These are phyloP conservation scores for Rubroboletus pulcherrimus DNA, from an alignment of 768 basidiomycete species.

Conservation along the genomic window DNA sequence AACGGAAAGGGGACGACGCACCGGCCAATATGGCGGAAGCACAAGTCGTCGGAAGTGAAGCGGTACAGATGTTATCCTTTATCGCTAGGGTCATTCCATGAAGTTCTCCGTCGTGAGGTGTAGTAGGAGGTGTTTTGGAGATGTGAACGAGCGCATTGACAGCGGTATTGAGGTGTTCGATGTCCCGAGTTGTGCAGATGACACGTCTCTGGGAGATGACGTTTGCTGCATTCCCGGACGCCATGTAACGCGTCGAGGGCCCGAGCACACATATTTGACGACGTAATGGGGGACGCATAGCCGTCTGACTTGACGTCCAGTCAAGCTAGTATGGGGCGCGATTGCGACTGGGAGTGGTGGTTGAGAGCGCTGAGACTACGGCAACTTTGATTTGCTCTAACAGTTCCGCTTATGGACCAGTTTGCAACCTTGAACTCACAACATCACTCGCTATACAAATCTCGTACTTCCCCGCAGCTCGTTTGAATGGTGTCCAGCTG, in stretches of 20 bases:
- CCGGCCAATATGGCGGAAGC: constrained; percentile 73
- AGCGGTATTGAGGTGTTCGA: constrained; percentile 29
- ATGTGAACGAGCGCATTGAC: constrained; percentile 56
- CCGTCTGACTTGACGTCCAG: not conserved
- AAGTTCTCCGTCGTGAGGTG: constrained; percentile 27
- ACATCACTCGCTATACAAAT: too few species aligned
- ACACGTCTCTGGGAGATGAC: not conserved
- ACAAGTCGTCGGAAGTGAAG: constrained; percentile 64
- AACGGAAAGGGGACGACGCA: constrained; percentile 25
- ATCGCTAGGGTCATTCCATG: constrained; percentile 56
- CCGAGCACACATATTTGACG: not conserved
- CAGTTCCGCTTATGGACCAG: too few species aligned
- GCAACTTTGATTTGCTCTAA: too few species aligned
- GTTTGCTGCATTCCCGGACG: not conserved
- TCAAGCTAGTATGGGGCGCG: not conserved
- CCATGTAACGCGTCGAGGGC: not conserved
- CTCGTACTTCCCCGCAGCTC: too few species aligned
- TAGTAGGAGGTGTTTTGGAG: not conserved
- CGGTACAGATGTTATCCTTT: constrained; percentile 86
- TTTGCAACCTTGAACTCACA: too few species aligned
- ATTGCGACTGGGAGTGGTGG: not conserved
- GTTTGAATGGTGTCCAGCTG: too few species aligned
- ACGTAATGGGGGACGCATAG: not conserved
- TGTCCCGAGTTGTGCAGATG: constrained; percentile 4
- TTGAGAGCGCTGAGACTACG: not conserved